Evolutionary conservation across 441 rosid genomes (phyloP).

Genomic region (Euphorbia neoarborescens): DNA sequence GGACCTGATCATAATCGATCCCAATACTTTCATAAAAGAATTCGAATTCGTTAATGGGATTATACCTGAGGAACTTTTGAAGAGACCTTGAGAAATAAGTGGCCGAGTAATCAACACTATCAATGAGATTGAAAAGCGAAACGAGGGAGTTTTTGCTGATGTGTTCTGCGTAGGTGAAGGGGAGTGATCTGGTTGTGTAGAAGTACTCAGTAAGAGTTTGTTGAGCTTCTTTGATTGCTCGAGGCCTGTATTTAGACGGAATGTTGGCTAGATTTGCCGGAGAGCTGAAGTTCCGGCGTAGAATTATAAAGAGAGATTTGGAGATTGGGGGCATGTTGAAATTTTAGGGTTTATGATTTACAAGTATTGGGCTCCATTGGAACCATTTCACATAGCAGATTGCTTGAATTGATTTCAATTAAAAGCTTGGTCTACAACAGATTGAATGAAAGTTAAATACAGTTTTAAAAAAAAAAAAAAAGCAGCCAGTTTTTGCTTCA

Average conservation of each 20-base stretch:
- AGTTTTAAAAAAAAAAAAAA: too few relatives aligned
- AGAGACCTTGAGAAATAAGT: conserved; percentile 24
- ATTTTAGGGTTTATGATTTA: conserved; percentile 17
- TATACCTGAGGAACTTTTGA: conserved; percentile 43
- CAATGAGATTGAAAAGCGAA: conserved; percentile 29
- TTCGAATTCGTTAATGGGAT: conserved; percentile 74
- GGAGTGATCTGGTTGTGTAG: conserved; percentile 30
- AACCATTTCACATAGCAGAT: not conserved
- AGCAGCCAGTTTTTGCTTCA: too few relatives aligned
- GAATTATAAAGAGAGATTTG: not conserved
- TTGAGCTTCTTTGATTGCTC: conserved; percentile 31
- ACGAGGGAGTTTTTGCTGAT: conserved; percentile 29
- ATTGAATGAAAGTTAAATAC: too few relatives aligned
- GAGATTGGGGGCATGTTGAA: conserved; percentile 18
- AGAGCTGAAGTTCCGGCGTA: conserved; percentile 27
- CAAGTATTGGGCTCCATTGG: not conserved
- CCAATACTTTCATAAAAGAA: conserved; percentile 81
- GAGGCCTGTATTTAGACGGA: conserved; percentile 31
- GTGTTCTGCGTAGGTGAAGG: conserved; percentile 32
- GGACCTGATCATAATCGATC: conserved; percentile 40
- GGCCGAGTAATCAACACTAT: conserved; percentile 15
- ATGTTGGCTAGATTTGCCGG: conserved; percentile 23
- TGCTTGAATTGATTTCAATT: too few relatives aligned
- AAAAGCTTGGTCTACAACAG: too few relatives aligned
- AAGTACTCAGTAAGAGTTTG: conserved; percentile 35